Evolutionary conservation across 148 eudicot genomes (phyloP).

Genomic region (Vaccinium macrocarpon): DNA sequence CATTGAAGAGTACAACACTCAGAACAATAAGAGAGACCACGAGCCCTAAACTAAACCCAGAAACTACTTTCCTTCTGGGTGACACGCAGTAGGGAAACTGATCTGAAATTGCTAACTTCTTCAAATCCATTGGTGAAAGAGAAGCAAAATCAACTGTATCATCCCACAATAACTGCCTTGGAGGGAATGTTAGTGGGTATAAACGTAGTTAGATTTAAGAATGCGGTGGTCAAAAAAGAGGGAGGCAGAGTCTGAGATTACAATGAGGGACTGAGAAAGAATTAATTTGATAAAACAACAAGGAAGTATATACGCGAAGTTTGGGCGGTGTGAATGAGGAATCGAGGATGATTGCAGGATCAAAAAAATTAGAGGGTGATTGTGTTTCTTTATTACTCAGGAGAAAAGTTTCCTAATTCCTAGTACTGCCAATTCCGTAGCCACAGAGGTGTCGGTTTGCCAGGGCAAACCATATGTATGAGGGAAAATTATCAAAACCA

Average conservation of each 20-base stretch:
- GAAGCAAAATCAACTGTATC: not conserved
- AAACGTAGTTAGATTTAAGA: not conserved
- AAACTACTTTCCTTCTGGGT: constrained; percentile 42
- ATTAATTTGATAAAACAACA: too few species aligned
- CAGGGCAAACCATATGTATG: too few species aligned
- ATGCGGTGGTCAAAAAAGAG: too few species aligned
- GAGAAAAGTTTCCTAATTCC: too few species aligned
- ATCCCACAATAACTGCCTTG: not conserved
- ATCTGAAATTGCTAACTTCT: constrained; percentile 29
- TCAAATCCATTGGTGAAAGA: constrained; percentile 24
- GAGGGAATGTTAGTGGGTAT: not conserved
- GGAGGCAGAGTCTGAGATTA: not conserved
- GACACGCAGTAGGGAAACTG: constrained; percentile 28
- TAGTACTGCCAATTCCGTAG: too few species aligned
- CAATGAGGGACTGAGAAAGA: not conserved
- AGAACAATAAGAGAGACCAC: constrained; percentile 40
- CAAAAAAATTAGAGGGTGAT: too few species aligned
- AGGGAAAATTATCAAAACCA: too few species aligned
- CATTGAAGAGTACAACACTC: constrained; percentile 29
- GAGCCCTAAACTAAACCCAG: constrained; percentile 50
- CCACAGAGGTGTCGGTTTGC: too few species aligned
- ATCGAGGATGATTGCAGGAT: too few species aligned
- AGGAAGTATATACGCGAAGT: too few species aligned
- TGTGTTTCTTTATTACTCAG: too few species aligned
- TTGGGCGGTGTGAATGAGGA: too few species aligned